Evolutionary conservation across 257 asterid genomes (phyloP).

Genomic region (Primulina huaijiensis): DNA sequence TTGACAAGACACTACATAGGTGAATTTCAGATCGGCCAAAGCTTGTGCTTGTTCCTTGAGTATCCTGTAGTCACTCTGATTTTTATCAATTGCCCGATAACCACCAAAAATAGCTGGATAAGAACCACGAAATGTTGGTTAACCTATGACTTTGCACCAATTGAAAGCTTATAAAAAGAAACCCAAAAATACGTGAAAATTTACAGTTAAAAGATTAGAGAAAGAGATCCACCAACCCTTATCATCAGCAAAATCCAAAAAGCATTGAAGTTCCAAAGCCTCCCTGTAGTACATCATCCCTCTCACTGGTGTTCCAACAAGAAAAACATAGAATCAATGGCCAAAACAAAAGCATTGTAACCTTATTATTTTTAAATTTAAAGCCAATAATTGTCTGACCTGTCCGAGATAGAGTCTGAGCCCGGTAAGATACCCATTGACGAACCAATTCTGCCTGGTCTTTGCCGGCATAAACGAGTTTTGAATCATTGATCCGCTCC

Average conservation of each 20-base stretch:
- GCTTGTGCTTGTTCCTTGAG: slow-evolving; percentile 78
- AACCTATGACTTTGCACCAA: slow-evolving; percentile 5
- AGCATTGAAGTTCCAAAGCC: slow-evolving; percentile 92
- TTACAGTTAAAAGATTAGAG: slow-evolving; percentile 19
- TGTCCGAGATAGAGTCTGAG: slow-evolving; percentile 97
- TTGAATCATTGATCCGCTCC: slow-evolving; percentile 66
- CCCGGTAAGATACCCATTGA: slow-evolving; percentile 95
- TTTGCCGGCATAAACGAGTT: slow-evolving; percentile 35
- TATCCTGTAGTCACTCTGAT: slow-evolving; percentile 43
- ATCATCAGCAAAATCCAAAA: slow-evolving; percentile 84
- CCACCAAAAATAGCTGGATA: slow-evolving; percentile 82
- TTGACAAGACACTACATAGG: slow-evolving; percentile 97
- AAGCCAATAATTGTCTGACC: slow-evolving; percentile 42
- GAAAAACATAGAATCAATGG: slow-evolving; percentile 7
- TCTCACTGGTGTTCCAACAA: slow-evolving; percentile 56
- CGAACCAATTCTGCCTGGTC: slow-evolving; percentile 66
- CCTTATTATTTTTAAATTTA: slow-evolving; percentile 10
- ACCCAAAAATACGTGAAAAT: neutral
- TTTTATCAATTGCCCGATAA: slow-evolving; percentile 61
- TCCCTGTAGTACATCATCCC: slow-evolving; percentile 98
- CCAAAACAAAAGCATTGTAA: neutral
- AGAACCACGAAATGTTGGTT: slow-evolving; percentile 13
- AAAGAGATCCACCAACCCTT: slow-evolving; percentile 50
- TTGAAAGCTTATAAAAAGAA: slow-evolving; percentile 18
- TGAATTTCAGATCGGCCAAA: slow-evolving; percentile 92